A percentile compares a stretch with the other conserved stretches of the same genome.
These are phyloP conservation scores for Pontederia crassipes DNA, from an alignment of 176 grass and related monocot species.

Conservation along the genomic window DNA sequence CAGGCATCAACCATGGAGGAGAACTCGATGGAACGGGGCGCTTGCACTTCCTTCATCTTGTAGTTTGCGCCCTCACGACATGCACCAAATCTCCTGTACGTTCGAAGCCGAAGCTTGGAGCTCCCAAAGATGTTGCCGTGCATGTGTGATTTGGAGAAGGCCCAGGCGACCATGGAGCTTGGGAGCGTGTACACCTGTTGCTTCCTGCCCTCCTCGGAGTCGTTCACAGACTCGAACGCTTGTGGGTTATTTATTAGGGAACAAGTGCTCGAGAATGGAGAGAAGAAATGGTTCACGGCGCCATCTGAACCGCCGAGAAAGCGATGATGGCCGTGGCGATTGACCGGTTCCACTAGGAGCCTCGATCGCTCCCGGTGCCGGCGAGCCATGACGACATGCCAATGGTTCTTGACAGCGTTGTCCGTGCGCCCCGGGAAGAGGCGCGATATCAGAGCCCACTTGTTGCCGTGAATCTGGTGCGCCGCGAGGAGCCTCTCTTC, in stretches of 20 bases:
- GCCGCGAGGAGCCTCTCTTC: constrained; percentile 60
- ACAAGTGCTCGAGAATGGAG: neutral
- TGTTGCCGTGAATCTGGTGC: constrained; percentile 62
- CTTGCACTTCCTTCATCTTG: no score
- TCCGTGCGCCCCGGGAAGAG: constrained; percentile 74
- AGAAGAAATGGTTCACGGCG: constrained; percentile 17
- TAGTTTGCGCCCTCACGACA: no score
- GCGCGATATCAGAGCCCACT: constrained; percentile 70
- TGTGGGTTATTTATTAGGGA: neutral
- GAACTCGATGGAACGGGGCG: no score
- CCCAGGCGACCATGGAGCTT: constrained; percentile 9
- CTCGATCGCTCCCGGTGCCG: constrained; percentile 40
- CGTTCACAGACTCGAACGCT: constrained; percentile 16
- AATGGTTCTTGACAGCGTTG: constrained; percentile 94
- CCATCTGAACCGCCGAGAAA: neutral
- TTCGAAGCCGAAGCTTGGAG: no score
- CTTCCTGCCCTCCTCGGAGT: neutral
- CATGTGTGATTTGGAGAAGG: constrained; percentile 25
- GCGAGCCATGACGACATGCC: constrained; percentile 82
- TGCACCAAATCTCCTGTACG: no score
- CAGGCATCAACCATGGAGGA: no score
- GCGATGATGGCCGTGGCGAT: no score
- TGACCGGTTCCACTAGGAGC: constrained; percentile 1
- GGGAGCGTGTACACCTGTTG: neutral
- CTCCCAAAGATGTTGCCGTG: neutral